Evolutionary conservation across 495 filamentous ascomycete species (phyloP).

Genomic region (Penicillium arizonense): DNA sequence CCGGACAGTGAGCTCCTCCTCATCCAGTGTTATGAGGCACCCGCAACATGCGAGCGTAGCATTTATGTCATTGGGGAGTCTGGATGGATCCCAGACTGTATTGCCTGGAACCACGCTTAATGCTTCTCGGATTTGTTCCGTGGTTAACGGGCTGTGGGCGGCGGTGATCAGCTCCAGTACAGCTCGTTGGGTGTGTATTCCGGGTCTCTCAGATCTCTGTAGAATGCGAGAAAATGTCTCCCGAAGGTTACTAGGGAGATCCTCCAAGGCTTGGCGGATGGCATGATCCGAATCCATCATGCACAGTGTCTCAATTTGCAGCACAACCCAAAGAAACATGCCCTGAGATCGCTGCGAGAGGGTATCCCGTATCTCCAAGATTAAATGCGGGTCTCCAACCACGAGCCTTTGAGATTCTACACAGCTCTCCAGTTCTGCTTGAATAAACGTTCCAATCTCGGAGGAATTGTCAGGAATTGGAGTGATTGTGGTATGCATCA

Average conservation of each 20-base stretch:
- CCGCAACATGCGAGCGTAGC: conserved; percentile 35
- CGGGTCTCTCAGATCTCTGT: no score
- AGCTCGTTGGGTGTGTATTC: conserved; percentile 7
- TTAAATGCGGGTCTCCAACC: conserved; percentile 34
- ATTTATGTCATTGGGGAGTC: conserved; percentile 34
- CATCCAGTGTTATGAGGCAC: conserved; percentile 43
- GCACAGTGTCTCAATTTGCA: conserved; percentile 42
- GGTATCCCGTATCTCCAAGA: conserved; percentile 21
- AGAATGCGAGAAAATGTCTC: conserved; percentile 41
- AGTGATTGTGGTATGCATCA: not conserved
- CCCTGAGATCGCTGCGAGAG: conserved; percentile 13
- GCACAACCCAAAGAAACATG: conserved; percentile 49
- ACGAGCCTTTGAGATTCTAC: conserved; percentile 28
- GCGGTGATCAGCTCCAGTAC: conserved; percentile 32
- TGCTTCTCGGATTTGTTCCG: conserved; percentile 43
- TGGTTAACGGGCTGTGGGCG: conserved; percentile 34
- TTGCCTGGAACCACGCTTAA: conserved; percentile 37
- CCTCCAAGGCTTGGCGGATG: conserved; percentile 34
- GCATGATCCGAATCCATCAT: conserved; percentile 36
- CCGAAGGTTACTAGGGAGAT: conserved; percentile 26
- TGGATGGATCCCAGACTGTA: conserved; percentile 29
- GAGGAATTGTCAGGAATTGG: conserved; percentile 37
- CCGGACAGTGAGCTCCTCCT: conserved; percentile 39
- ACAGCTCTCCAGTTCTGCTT: conserved; percentile 28
- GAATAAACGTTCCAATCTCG: conserved; percentile 38